A percentile compares a stretch with the other conserved stretches of the same genome.
Conservation (phyloP, 306 rosid species). For the Rosa persica region DNA sequence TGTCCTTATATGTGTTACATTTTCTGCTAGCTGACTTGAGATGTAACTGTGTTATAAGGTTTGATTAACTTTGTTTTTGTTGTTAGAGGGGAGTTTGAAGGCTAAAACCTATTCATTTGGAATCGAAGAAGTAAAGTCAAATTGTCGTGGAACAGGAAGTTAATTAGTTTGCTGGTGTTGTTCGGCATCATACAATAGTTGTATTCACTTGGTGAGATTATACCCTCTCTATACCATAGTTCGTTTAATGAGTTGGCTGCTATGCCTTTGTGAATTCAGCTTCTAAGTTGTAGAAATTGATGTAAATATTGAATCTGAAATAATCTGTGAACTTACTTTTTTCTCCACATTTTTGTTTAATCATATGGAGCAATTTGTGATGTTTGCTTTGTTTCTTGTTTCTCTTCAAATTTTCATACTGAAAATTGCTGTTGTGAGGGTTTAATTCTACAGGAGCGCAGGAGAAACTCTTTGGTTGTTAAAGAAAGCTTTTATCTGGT, state of each 20-base stretch:
- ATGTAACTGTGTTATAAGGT: neutral
- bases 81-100: slow-evolving; percentile 27
- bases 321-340: neutral
- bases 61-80: neutral
- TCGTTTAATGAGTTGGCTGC: neutral
- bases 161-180: slow-evolving; percentile 91
- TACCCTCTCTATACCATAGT: slow-evolving; percentile 14
- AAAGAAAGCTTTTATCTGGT: slow-evolving; percentile 25
- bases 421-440: slow-evolving; percentile 5
- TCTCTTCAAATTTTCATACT: neutral
- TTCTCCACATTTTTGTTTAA: neutral
- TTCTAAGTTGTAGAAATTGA: neutral
- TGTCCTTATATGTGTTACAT: too few relatives aligned
- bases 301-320: neutral
- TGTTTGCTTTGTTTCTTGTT: neutral
- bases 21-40: too few relatives aligned
- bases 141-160: slow-evolving; percentile 88
- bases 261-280: neutral
- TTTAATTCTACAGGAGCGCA: slow-evolving; percentile 40
- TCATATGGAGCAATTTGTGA: neutral
- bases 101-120: slow-evolving; percentile 34
- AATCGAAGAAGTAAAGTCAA: slow-evolving; percentile 45
- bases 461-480: slow-evolving; percentile 30
- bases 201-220: slow-evolving; percentile 51
- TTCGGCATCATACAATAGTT: slow-evolving; percentile 87